phyloP scores from a whole-genome alignment of 768 basidiomycete species.

The Asterophora parasitica region DNA sequence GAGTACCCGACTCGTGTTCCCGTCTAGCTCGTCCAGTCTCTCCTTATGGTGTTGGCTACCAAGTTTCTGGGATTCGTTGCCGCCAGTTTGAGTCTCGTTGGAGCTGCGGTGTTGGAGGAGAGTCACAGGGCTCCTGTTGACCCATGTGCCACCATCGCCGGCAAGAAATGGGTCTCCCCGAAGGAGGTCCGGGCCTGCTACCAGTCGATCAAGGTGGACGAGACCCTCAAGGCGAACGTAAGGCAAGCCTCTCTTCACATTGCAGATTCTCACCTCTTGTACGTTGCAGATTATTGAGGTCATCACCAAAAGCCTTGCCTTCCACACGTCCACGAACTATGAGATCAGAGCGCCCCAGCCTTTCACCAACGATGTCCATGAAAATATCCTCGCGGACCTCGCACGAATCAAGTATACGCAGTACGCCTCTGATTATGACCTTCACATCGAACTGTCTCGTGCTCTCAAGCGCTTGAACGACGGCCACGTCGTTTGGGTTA shows the following conservation, averaged over 20 bases:
- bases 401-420: slow-evolving; percentile 37
- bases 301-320: slow-evolving; percentile 51
- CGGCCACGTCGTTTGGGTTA: slow-evolving; percentile 53
- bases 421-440: slow-evolving; percentile 49
- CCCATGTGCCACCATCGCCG: slow-evolving; percentile 49
- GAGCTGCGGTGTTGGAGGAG: slow-evolving; percentile 4
- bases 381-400: slow-evolving; percentile 48
- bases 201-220: slow-evolving; percentile 42
- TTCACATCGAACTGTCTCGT: slow-evolving; percentile 50
- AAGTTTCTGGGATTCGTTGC: slow-evolving; percentile 9
- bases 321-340: slow-evolving; percentile 62
- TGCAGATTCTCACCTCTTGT: background rate
- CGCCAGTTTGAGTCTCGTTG: slow-evolving; percentile 6
- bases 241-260: slow-evolving; percentile 7
- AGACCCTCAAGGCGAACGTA: slow-evolving; percentile 46
- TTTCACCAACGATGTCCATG: slow-evolving; percentile 50
- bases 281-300: slow-evolving; percentile 46
- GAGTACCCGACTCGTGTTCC: too few relatives aligned
- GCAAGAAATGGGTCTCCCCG: slow-evolving; percentile 53
- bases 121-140: slow-evolving; percentile 21
- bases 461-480: slow-evolving; percentile 53
- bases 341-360: slow-evolving; percentile 50
- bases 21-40: too few relatives aligned
- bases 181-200: slow-evolving; percentile 47
- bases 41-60: slow-evolving; percentile 4